Evolutionary conservation across 129 eudicot species (phyloP), one percentile per base, ranked within the genome.

Genomic region (Chrysanthemum lavandulifolium): DNA sequence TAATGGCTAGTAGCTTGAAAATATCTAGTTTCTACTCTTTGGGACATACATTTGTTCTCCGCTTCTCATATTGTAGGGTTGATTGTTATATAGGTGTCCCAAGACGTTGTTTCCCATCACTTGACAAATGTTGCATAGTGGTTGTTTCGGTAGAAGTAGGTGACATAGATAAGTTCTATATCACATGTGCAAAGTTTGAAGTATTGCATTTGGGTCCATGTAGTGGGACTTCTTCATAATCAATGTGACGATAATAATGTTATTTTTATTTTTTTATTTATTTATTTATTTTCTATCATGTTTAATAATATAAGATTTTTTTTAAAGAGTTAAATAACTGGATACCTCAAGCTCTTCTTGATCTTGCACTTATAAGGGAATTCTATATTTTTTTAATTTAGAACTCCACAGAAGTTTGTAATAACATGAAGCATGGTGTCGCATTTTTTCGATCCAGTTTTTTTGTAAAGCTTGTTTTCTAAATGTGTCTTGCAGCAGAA

Each of bases 61-160:
- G 16, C 19, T 66, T 59, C 15, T 14, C 69, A 25, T 40, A 15
- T 33, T 49, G 47, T 40, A 40, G 47, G 47, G 47, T 40, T 40
- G 47, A 40, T 40, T 40, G 47, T 40, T 40, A 40, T 40, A 40
- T 40, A 40, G 47, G 47, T 40, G 47, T 40, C 47, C 47, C 47
- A 40, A 40, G 47, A 40, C 47, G 47, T 7, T 40, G 10, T 40
- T 6, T 40, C 47, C 47, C 10, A 7, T 40, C 47, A 40, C 47
- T 40, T 40, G 47, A 40, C 10, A 40, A 40, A 40, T 40, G 47
- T 40, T 40, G 47, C 47, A 40, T 7, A 48, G 13, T 43, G 54
- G 15, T 53, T 40, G 25, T 71, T 54, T 71, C 55, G 72, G 60
- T 78, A 43, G 67, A 78, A 64, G 52, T 78, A 78, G 77, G 73